phyloP scores from a whole-genome alignment of 805 yeast genomes.

The Metschnikowia continentalis region DNA sequence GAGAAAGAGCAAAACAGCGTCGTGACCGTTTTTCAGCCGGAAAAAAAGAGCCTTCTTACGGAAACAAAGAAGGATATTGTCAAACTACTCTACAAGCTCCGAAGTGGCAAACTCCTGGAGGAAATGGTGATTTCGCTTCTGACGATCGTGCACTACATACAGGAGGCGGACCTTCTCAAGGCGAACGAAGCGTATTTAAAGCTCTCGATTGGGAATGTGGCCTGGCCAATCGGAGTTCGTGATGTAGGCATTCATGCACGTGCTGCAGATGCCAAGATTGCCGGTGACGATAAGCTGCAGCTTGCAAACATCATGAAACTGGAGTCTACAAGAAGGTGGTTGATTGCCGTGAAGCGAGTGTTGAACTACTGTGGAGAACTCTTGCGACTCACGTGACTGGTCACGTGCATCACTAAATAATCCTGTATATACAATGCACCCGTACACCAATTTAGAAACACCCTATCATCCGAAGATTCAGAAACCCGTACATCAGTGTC shows the following conservation, averaged over 20 bases:
- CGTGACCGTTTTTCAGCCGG: neutral
- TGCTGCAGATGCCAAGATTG: conserved; percentile 55
- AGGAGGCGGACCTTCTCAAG: conserved; percentile 42
- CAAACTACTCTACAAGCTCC: conserved; percentile 41
- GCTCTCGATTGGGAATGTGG: conserved; percentile 79
- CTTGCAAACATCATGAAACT: conserved; percentile 74
- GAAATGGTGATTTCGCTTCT: conserved; percentile 52
- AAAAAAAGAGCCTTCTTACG: conserved; percentile 15
- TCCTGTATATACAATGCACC: neutral
- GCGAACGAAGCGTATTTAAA: conserved; percentile 71
- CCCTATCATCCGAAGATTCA: too few species aligned
- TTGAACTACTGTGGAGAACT: conserved; percentile 34
- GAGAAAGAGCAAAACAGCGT: neutral
- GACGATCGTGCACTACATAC: conserved; percentile 60
- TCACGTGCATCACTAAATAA: neutral
- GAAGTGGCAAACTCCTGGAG: conserved; percentile 34
- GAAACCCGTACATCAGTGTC: too few species aligned
- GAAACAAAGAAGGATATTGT: conserved; percentile 48
- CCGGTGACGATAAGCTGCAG: conserved; percentile 40
- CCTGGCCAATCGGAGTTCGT: conserved; percentile 88
- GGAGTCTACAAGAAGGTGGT: conserved; percentile 72
- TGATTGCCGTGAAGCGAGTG: conserved; percentile 66
- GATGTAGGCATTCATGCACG: conserved; percentile 78
- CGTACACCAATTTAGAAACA: too few species aligned
- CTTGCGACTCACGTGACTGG: neutral